These are phyloP conservation scores for Phellinidium pouzarii DNA, from an alignment of 1,284 basidiomycete genomes.

Conservation along the genomic window DNA sequence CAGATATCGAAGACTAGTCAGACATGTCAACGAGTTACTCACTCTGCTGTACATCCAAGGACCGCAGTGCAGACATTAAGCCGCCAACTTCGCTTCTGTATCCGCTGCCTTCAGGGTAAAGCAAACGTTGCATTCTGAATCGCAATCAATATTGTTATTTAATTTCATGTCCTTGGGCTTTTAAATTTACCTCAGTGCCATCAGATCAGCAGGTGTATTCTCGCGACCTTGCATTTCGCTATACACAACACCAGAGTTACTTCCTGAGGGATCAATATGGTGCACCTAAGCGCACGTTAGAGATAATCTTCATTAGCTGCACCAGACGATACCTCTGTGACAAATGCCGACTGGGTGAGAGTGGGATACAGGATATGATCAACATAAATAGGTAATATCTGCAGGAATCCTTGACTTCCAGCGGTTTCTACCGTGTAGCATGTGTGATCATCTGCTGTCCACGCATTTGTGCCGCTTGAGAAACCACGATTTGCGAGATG, in stretches of 20 bases:
- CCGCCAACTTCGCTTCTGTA: constrained; percentile 98
- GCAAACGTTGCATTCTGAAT: constrained; percentile 64
- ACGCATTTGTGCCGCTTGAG: constrained; percentile 86
- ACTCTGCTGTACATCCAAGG: constrained; percentile 89
- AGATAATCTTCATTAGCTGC: constrained; percentile 16
- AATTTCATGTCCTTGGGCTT: background rate
- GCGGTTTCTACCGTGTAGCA: constrained; percentile 98
- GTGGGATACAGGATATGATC: constrained; percentile 98
- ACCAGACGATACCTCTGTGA: constrained; percentile 67
- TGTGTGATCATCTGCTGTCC: constrained; percentile 84
- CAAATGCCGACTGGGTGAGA: constrained; percentile 84
- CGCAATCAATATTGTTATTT: background rate
- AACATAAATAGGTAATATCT: constrained; percentile 90
- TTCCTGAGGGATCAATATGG: constrained; percentile 86
- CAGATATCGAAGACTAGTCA: too few relatives aligned
- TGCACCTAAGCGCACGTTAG: constrained; percentile 53
- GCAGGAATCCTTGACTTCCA: constrained; percentile 91
- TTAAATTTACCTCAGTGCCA: constrained; percentile 68
- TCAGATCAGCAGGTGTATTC: constrained; percentile 86
- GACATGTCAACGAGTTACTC: constrained; percentile 25
- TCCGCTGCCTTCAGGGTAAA: constrained; percentile 80
- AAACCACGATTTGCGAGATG: constrained; percentile 96
- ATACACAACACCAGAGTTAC: constrained; percentile 95
- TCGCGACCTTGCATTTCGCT: constrained; percentile 98
- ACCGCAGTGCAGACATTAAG: constrained; percentile 85